Percentiles rank a stretch among this genome's conserved stretches.
phyloP scores from a whole-genome alignment of 202 grass and related monocot genomes.

The Setaria viridis region DNA sequence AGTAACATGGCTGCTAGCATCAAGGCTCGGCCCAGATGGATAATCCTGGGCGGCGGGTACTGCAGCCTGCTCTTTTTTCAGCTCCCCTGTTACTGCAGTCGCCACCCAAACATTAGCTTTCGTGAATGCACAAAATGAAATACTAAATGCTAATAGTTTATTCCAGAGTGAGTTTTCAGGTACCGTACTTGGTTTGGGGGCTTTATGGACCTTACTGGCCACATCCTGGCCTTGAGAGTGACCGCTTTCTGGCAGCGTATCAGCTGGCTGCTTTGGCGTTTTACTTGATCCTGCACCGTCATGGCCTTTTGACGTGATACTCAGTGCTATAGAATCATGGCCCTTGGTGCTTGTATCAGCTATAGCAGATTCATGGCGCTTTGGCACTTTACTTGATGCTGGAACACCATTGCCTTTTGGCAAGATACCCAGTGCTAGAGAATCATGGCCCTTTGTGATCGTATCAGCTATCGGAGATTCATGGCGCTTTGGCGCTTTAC shows the following conservation, averaged over 20 bases:
- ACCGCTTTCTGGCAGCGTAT: neutral
- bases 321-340: slow-evolving; percentile 39
- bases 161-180: slow-evolving; percentile 10
- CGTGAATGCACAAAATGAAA: neutral
- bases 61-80: neutral
- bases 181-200: slow-evolving; percentile 33
- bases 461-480: slow-evolving; percentile 2
- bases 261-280: neutral
- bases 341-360: neutral
- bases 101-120: neutral
- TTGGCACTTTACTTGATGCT: slow-evolving; percentile 38
- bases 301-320: slow-evolving; percentile 33
- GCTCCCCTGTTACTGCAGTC: slow-evolving; percentile 31
- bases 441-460: slow-evolving; percentile 6
- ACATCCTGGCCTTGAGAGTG: neutral
- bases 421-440: slow-evolving; percentile 40
- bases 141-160: neutral
- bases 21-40: neutral
- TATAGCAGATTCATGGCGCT: neutral
- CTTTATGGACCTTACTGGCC: slow-evolving; percentile 9
- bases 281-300: slow-evolving; percentile 36
- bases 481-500: slow-evolving; percentile 8
- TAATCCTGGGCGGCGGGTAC: neutral
- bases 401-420: slow-evolving; percentile 36
- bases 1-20: slow-evolving; percentile 39